These are phyloP conservation scores for Euphorbia peplus DNA, from an alignment of 345 rosid species.

Conservation along the genomic window DNA sequence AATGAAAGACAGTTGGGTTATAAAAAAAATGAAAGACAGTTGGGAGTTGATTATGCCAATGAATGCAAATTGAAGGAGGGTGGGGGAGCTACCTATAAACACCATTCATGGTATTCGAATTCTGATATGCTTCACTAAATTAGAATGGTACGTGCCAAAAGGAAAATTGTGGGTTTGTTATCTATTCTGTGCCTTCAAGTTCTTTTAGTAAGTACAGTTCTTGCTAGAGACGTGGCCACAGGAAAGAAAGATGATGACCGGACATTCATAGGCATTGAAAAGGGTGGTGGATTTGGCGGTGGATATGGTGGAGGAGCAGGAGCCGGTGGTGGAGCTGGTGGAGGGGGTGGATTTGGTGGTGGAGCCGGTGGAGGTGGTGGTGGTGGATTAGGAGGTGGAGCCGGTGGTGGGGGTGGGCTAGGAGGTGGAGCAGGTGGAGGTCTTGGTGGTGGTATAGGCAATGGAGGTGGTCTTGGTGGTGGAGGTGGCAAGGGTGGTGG, in stretches of 20 bases:
- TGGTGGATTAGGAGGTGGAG: neutral
- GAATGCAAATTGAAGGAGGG: slow-evolving; percentile 23
- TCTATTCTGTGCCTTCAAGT: slow-evolving; percentile 46
- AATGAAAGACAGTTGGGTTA: slow-evolving; percentile 34
- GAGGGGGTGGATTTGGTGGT: slow-evolving; percentile 8
- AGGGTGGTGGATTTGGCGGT: slow-evolving; percentile 25
- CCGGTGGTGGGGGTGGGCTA: slow-evolving; percentile 1
- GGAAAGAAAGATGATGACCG: slow-evolving; percentile 18
- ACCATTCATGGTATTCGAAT: neutral
- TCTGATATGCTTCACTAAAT: neutral
- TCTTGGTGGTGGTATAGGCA: slow-evolving; percentile 25
- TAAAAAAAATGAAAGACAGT: slow-evolving; percentile 31
- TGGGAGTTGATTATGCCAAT: slow-evolving; percentile 47
- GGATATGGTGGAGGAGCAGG: slow-evolving; percentile 22
- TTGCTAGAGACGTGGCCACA: slow-evolving; percentile 35
- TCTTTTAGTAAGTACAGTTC: slow-evolving; percentile 34
- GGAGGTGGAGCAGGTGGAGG: slow-evolving; percentile 23
- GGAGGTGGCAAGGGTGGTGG: slow-evolving; percentile 14
- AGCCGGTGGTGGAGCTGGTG: slow-evolving; percentile 8
- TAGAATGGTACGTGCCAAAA: slow-evolving; percentile 33
- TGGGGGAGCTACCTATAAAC: slow-evolving; percentile 18
- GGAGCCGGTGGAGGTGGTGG: slow-evolving; percentile 8
- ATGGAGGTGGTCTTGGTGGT: slow-evolving; percentile 18
- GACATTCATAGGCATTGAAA: slow-evolving; percentile 15
- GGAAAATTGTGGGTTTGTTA: slow-evolving; percentile 25